Conservation (phyloP, 371 early-diverging fungal genomes). For the Funneliformis caledonium region DNA sequence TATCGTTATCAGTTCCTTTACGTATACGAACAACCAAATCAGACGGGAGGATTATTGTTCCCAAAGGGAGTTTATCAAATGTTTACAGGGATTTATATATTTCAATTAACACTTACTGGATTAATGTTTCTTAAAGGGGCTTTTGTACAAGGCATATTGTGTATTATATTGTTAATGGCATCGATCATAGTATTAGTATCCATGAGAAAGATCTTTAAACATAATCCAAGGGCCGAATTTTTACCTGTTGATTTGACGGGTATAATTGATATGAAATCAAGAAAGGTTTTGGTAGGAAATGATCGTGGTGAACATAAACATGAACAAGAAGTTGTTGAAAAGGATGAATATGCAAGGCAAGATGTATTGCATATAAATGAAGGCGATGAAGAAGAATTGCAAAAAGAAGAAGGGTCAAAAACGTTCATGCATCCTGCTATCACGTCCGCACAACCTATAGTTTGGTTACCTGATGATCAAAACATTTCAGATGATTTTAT, state of each 20-base stretch:
- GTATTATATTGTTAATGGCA: not conserved
- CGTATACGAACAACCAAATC: conserved; percentile 66
- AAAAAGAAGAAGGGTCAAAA: not conserved
- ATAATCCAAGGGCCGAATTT: conserved; percentile 38
- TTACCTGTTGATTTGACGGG: conserved; percentile 31
- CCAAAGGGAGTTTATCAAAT: conserved; percentile 70
- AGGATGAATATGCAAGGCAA: not conserved
- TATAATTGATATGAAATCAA: conserved; percentile 8
- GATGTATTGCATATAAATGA: not conserved
- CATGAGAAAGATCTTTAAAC: not conserved
- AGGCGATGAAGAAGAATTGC: conserved; percentile 18
- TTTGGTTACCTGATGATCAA: conserved; percentile 36
- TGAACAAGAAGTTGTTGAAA: not conserved
- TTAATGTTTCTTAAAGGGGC: conserved; percentile 61
- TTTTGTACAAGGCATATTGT: conserved; percentile 27
- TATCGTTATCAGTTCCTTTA: conserved; percentile 83
- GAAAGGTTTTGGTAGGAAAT: not conserved
- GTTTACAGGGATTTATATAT: conserved; percentile 70
- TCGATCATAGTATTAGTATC: not conserved
- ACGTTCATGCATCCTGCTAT: conserved; percentile 27
- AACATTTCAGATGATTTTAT: not conserved
- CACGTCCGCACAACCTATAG: not conserved
- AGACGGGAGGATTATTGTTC: conserved; percentile 74
- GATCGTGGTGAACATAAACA: not conserved
- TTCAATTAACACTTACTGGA: conserved; percentile 71